Evolutionary conservation across 2,329 filamentous ascomycete genomes (phyloP), one percentile per base, ranked within the genome.

Genomic region (Amauroascus verrucosus): DNA sequence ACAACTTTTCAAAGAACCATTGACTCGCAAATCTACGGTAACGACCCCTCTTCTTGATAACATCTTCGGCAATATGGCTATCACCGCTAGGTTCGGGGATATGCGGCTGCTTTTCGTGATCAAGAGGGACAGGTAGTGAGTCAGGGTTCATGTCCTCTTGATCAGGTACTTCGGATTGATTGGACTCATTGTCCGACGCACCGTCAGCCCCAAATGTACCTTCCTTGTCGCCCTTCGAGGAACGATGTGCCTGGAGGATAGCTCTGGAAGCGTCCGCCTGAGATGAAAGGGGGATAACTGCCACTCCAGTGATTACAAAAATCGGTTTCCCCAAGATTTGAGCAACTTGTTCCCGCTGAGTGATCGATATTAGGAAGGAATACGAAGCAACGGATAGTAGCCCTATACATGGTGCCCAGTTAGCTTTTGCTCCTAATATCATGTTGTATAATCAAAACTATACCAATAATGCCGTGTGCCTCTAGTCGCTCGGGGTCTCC

Each of bases 21-120:
- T 84, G 83, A 58, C 89, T 81, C 0, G 91, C 88, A 66, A 97
- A 96, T 35, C 87, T 78, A 3, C 90, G 91, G 67, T 96, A 97
- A 58, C 83, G 83, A 0, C 90, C 89, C 61, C 82, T 85, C 54
- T 81, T 83, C 35, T 83, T 81, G 51, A 96, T 91, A 1, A 97
- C 90, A 71, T 97, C 87, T 67, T 95, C 83, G 0, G 85, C 88
- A 55, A 96, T 83, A 60, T 84, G 89, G 47, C 65, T 67, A 24
- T 53, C 83, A 33, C 67, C 60, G 16, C 63, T 67, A n/a, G 63
- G 67, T 33, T 66, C 66, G 35, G 68, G 57, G 58, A 56, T 30
- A 32, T 62, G 62, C 2, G 48, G 37, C 9, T 59, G 54, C 22
- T 51, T 55, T 48, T 64, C 62, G 41, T 57, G 63, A 9, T 58